Evolutionary conservation across 2,329 filamentous ascomycete genomes (phyloP), one percentile per base, ranked within the genome.

Genomic region (Aspergillus uvarum): DNA sequence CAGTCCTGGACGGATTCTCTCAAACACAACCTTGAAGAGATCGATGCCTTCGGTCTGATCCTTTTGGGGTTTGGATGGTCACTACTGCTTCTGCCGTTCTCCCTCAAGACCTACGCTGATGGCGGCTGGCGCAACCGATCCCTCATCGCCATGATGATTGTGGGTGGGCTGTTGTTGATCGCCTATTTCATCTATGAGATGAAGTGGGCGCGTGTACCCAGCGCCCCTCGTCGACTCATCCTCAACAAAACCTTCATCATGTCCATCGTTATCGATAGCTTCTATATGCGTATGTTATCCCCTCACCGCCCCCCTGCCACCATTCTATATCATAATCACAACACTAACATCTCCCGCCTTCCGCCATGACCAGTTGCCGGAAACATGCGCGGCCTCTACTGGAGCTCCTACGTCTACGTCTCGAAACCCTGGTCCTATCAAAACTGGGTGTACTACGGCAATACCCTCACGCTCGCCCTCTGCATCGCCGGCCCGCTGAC

Each of bases 1-100:
- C 3, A 14, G 2, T 11, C 4, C n/a, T 11, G 19, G 5, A 19
- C 10, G 4, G 11, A 29, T 5, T 16, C 21, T 7, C n/a, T 35
- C 12, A 21, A 35, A 56, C 73, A 82, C 67, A 87, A 87, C 69
- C 67, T 78, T 24, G 74, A 82, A 35, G 82, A 88, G 65, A 85
- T 89, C 59, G 87, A 89, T 67, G 65, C 76, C 75, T 29, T 63
- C 64, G 68, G 35, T 44, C n/a, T 54, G 21, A n/a, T 60, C 5
- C 51, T 38, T 3, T 61, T 71, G 6, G 67, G 67, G 1, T 47
- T 63, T 4, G 54, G 31, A 3, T 60, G 56, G 32, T 63, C 54
- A 7, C 54, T 90, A 69, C 78, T 89, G 2, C 79, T 90, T n/a
- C 84, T 87, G 0, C 32, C 32, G 12, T 87, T 90, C 72, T 84